A percentile compares a stretch with the other conserved stretches of the same genome.
Conservation (phyloP, 257 asterid genomes). For the Jasminum sambac region DNA sequence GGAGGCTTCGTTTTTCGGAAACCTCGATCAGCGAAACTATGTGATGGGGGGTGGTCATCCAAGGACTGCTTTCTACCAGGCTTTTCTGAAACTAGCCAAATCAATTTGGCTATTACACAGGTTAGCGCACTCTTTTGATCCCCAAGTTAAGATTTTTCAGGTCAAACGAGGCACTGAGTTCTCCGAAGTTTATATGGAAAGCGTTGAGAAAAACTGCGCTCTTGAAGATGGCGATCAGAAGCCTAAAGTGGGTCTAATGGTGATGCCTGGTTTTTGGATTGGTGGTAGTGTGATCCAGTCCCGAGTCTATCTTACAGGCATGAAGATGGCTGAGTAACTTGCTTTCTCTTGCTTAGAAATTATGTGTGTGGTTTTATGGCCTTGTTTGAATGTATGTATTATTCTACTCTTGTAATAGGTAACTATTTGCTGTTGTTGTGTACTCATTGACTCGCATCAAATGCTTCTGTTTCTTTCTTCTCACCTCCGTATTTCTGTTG, state of each 20-base stretch:
- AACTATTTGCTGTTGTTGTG: not conserved
- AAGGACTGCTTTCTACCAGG: constrained; percentile 92
- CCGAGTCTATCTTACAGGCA: constrained; percentile 82
- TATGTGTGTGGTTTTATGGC: constrained; percentile 23
- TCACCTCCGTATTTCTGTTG: not conserved
- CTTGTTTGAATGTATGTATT: constrained; percentile 8
- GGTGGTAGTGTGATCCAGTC: constrained; percentile 85
- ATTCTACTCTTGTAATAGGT: not conserved
- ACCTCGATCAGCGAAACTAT: constrained; percentile 77
- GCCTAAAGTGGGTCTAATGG: constrained; percentile 90
- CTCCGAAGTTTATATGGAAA: constrained; percentile 95
- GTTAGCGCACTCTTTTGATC: constrained; percentile 82
- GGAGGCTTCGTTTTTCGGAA: constrained; percentile 95
- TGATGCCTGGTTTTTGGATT: constrained; percentile 97
- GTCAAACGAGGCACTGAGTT: constrained; percentile 73
- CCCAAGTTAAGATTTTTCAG: constrained; percentile 77
- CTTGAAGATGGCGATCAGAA: constrained; percentile 62
- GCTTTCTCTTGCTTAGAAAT: not conserved
- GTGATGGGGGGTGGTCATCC: constrained; percentile 88
- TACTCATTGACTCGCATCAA: constrained; percentile 1
- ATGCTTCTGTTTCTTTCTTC: not conserved
- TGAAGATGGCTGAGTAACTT: constrained; percentile 62
- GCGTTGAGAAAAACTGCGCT: constrained; percentile 63
- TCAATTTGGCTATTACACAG: constrained; percentile 88
- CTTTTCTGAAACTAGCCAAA: constrained; percentile 87